Conservation (phyloP, 2,329 filamentous ascomycete genomes). For the Fusarium nematophilum region DNA sequence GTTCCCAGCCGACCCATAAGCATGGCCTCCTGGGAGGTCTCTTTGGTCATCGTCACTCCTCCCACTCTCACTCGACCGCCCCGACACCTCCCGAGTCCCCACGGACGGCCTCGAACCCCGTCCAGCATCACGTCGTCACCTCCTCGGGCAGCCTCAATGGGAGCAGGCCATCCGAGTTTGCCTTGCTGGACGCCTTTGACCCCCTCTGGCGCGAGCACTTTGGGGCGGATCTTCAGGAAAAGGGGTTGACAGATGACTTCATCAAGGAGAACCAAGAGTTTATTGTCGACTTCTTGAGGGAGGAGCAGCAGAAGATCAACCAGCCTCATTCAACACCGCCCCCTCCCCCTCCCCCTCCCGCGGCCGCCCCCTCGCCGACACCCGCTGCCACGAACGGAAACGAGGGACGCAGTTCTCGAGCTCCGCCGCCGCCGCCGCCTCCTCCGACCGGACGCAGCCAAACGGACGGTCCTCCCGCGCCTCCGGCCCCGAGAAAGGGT, state of each 20-base stretch:
- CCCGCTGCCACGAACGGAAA: constrained; percentile 48
- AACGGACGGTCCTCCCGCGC: constrained; percentile 45
- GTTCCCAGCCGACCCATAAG: constrained; percentile 53
- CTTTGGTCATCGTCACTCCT: constrained; percentile 71
- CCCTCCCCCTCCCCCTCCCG: constrained; percentile 43
- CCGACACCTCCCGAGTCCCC: constrained; percentile 69
- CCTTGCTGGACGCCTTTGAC: constrained; percentile 72
- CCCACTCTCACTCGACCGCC: constrained; percentile 64
- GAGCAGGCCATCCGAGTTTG: constrained; percentile 61
- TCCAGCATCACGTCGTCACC: constrained; percentile 51
- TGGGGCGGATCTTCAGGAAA: constrained; percentile 70
- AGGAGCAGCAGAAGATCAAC: constrained; percentile 61
- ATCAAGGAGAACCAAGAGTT: constrained; percentile 77
- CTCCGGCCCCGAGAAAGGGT: constrained; percentile 41
- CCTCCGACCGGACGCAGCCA: constrained; percentile 32
- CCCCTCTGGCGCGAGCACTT: constrained; percentile 74
- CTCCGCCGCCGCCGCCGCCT: constrained; percentile 54
- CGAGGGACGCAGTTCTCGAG: constrained; percentile 46
- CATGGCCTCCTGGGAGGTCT: constrained; percentile 68
- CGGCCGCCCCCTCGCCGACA: constrained; percentile 43
- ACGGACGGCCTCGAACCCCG: constrained; percentile 53
- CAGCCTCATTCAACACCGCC: constrained; percentile 36
- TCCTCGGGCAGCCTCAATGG: constrained; percentile 62
- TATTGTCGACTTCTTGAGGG: constrained; percentile 72
- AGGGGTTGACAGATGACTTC: constrained; percentile 73